Percentiles rank a stretch among this genome's conserved stretches.
Evolutionary conservation across 805 yeast genomes (phyloP).

Genomic region (Wickerhamiella australiensis): DNA sequence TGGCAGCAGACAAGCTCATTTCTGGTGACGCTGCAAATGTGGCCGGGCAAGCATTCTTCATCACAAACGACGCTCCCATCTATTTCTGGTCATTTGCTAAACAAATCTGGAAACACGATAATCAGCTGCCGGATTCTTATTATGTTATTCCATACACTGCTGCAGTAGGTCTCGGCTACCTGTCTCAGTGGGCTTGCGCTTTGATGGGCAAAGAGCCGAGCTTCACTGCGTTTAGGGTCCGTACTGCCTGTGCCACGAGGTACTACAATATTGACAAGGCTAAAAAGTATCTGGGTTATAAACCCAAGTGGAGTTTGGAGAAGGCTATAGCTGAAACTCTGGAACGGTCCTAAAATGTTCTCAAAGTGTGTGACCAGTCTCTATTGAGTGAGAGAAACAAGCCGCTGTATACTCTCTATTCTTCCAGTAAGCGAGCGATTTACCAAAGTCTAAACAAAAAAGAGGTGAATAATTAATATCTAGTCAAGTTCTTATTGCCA

Average conservation of each 20-base stretch:
- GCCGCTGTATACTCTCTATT: no score
- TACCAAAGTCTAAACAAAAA: no score
- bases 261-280: conserved; percentile 90
- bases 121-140: conserved; percentile 57
- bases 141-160: conserved; percentile 59
- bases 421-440: no score
- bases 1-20: conserved; percentile 72
- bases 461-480: no score
- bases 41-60: conserved; percentile 78
- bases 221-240: conserved; percentile 90
- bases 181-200: conserved; percentile 62
- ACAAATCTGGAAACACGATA: conserved; percentile 95
- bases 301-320: conserved; percentile 67
- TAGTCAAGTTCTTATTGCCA: no score
- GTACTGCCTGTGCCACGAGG: conserved; percentile 81
- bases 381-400: no score
- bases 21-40: conserved; percentile 31
- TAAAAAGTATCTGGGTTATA: conserved; percentile 59
- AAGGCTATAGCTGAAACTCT: conserved; percentile 35
- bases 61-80: conserved; percentile 88
- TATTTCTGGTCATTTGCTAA: conserved; percentile 96
- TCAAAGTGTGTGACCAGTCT: no score
- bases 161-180: conserved; percentile 72
- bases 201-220: conserved; percentile 76
- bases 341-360: not conserved